Evolutionary conservation across 2,329 filamentous ascomycete species (phyloP).

Genomic region (Leptographium lundbergii): DNA sequence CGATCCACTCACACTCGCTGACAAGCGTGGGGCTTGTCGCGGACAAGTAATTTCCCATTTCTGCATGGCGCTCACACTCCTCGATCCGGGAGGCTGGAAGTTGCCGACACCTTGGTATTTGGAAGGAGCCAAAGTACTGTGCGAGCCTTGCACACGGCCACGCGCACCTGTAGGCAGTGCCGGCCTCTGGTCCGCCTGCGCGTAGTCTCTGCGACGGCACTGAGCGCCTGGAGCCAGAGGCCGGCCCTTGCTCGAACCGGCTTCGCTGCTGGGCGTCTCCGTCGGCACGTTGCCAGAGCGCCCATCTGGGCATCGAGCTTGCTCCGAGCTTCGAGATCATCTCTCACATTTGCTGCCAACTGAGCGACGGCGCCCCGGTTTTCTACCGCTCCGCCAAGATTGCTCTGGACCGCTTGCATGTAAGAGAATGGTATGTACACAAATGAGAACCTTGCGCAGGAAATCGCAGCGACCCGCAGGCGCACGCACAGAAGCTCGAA

Average conservation of each 20-base stretch:
- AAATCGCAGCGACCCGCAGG: background rate
- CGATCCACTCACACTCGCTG: background rate
- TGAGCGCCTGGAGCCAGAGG: background rate
- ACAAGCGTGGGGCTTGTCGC: background rate
- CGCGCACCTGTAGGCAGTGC: background rate
- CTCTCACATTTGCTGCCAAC: background rate
- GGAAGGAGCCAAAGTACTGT: background rate
- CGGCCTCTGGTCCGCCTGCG: background rate
- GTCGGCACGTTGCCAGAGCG: background rate
- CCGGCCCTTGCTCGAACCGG: background rate
- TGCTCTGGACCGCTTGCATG: background rate
- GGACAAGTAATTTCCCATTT: background rate
- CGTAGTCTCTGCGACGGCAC: background rate
- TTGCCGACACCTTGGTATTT: background rate
- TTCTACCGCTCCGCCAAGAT: background rate
- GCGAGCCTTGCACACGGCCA: background rate
- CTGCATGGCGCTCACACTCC: background rate
- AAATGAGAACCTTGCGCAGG: background rate
- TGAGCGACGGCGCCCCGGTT: background rate
- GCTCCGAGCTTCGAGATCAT: background rate
- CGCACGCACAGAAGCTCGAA: background rate
- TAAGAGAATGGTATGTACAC: background rate
- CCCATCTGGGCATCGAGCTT: background rate
- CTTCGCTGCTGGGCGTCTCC: background rate
- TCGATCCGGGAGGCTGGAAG: constrained; percentile 1